Percentiles rank a stretch among this genome's conserved stretches.
Conservation (phyloP, 2,329 filamentous ascomycete species). For the Pyrenochaeta sp. region DNA sequence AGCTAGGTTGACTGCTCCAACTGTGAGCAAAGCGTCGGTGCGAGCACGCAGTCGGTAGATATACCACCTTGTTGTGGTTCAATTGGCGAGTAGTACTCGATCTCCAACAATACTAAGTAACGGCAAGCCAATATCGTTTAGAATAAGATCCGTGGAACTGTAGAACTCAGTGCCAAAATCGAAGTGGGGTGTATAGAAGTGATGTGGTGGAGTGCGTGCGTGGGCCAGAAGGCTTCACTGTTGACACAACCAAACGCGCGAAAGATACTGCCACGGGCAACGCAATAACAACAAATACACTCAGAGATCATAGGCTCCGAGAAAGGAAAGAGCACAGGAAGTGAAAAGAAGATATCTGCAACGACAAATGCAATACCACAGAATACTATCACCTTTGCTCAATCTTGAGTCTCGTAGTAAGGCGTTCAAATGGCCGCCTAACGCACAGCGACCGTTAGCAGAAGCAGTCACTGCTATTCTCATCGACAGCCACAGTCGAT, state of each 20-base stretch:
- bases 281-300: conserved; percentile 28
- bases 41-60: neutral
- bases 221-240: conserved; percentile 3
- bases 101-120: neutral
- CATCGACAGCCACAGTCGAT: neutral
- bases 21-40: neutral
- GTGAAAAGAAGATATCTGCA: neutral
- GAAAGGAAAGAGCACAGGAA: neutral
- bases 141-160: neutral
- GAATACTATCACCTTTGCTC: neutral
- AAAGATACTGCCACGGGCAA: conserved; percentile 22
- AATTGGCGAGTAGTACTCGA: neutral
- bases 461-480: neutral
- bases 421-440: neutral
- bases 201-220: conserved; percentile 1
- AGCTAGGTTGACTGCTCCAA: neutral
- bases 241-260: conserved; percentile 1
- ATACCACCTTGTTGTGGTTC: neutral
- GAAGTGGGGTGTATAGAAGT: neutral
- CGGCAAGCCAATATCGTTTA: neutral
- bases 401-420: too few species aligned
- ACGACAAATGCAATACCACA: neutral
- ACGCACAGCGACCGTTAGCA: neutral
- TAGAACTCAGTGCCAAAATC: neutral
- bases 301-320: conserved; percentile 14